Percentiles rank a stretch among this genome's conserved stretches.
These are phyloP conservation scores for Neotropicomus parvogracilis DNA, from an alignment of 1,284 basidiomycete genomes.

Conservation along the genomic window DNA sequence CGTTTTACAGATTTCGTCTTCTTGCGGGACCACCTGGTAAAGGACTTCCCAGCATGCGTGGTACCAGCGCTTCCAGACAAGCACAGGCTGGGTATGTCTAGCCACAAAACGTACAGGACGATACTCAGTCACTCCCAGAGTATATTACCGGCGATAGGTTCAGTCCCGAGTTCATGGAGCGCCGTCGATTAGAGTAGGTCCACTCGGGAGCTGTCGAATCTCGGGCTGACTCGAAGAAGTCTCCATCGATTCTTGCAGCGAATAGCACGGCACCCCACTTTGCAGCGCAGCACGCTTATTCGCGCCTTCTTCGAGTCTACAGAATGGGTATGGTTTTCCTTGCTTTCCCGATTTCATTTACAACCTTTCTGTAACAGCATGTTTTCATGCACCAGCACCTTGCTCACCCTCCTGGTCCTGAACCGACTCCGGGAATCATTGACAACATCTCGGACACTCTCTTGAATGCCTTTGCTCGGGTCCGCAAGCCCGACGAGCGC, in stretches of 20 bases:
- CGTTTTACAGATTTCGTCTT: constrained; percentile 98
- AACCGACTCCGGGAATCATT: constrained; percentile 76
- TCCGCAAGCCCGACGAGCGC: constrained; percentile 94
- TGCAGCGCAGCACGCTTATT: constrained; percentile 88
- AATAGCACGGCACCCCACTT: constrained; percentile 86
- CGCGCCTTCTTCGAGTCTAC: constrained; percentile 93
- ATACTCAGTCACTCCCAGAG: constrained; percentile 47
- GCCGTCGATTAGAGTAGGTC: constrained; percentile 78
- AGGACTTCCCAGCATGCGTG: constrained; percentile 95
- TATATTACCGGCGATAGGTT: constrained; percentile 98
- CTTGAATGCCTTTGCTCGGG: constrained; percentile 90
- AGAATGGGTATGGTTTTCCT: constrained; percentile 77
- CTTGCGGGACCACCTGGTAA: constrained; percentile 81
- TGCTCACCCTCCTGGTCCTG: constrained; percentile 81
- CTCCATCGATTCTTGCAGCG: constrained; percentile 92
- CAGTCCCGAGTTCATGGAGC: constrained; percentile 94
- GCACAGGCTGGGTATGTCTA: constrained; percentile 80
- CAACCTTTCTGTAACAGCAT: constrained; percentile 49
- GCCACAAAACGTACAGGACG: not conserved
- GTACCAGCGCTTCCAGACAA: constrained; percentile 96
- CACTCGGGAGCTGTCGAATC: constrained; percentile 3
- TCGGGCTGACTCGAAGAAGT: constrained; percentile 41
- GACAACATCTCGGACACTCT: constrained; percentile 96
- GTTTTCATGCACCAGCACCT: constrained; percentile 95
- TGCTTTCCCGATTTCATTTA: constrained; percentile 6